Evolutionary conservation across 129 eudicot species (phyloP).

Genomic region (Chrysanthemum lavandulifolium): DNA sequence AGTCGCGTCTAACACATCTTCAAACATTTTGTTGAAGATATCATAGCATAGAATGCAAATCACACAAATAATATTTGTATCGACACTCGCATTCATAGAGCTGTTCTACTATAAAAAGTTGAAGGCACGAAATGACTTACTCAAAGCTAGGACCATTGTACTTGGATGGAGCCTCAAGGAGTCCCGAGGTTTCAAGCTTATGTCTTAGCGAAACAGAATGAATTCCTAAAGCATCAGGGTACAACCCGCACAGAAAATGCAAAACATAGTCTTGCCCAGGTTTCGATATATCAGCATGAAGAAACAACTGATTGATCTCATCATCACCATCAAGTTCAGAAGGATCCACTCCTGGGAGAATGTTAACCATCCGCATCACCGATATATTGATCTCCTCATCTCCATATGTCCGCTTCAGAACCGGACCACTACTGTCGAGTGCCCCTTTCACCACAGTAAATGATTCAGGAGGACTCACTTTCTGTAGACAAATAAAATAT

Average conservation of each 20-base stretch:
- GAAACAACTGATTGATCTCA: slow-evolving; percentile 71
- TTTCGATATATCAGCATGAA: slow-evolving; percentile 72
- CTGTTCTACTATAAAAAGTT: not conserved
- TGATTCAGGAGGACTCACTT: slow-evolving; percentile 71
- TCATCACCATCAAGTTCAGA: slow-evolving; percentile 54
- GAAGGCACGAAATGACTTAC: slow-evolving; percentile 41
- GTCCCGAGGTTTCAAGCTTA: slow-evolving; percentile 50
- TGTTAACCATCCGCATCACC: slow-evolving; percentile 73
- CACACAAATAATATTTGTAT: no score
- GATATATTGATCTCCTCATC: slow-evolving; percentile 80
- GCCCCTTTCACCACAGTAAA: slow-evolving; percentile 81
- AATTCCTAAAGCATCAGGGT: slow-evolving; percentile 90
- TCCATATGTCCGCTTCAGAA: slow-evolving; percentile 49
- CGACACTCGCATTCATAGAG: no score
- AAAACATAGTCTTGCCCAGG: slow-evolving; percentile 58
- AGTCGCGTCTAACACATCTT: no score
- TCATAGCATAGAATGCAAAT: no score
- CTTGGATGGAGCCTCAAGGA: slow-evolving; percentile 41
- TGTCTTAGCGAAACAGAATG: slow-evolving; percentile 78
- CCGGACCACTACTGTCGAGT: slow-evolving; percentile 71
- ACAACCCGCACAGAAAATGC: slow-evolving; percentile 86
- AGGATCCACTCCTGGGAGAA: slow-evolving; percentile 47
- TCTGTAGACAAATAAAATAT: slow-evolving; percentile 40
- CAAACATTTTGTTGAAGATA: no score
- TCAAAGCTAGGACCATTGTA: slow-evolving; percentile 72